A percentile compares a stretch with the other conserved stretches of the same genome.
Evolutionary conservation across 2,329 filamentous ascomycete species (phyloP).

Genomic region (Clonostachys byssicola): DNA sequence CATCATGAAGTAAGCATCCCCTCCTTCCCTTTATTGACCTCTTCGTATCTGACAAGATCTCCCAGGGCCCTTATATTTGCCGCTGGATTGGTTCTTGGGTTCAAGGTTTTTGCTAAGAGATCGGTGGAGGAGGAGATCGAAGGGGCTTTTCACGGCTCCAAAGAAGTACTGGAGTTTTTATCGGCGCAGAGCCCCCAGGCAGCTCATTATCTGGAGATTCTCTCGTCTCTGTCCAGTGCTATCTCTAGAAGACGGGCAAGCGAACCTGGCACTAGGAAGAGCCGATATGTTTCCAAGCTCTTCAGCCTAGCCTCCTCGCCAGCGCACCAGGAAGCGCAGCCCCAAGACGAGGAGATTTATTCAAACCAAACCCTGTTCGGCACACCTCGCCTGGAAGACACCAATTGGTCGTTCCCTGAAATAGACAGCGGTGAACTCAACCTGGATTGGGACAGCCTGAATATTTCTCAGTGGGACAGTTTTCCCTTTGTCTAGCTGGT

Average conservation of each 20-base stretch:
- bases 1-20: constrained; percentile 45
- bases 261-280: constrained; percentile 10
- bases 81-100: constrained; percentile 51
- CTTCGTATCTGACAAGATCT: not conserved
- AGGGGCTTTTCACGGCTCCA: constrained; percentile 43
- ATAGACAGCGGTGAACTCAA: constrained; percentile 6
- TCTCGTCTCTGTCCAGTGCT: constrained; percentile 39
- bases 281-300: constrained; percentile 17
- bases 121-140: constrained; percentile 38
- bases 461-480: constrained; percentile 23
- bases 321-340: not conserved
- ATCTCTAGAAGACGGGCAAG: constrained; percentile 31
- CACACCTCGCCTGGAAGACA: not conserved
- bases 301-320: constrained; percentile 4
- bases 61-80: constrained; percentile 50
- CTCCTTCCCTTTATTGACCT: not conserved
- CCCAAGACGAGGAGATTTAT: not conserved
- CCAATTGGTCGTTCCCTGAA: constrained; percentile 1
- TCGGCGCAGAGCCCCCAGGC: constrained; percentile 48
- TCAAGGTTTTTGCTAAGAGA: constrained; percentile 47
- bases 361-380: not conserved
- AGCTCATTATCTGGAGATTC: constrained; percentile 51
- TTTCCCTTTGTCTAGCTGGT: constrained; percentile 11
- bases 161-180: constrained; percentile 42
- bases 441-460: constrained; percentile 19